A percentile compares a stretch with the other conserved stretches of the same genome.
phyloP scores from a whole-genome alignment of 1,139 yeast genomes.

The Yamadazyma trypodendri region DNA sequence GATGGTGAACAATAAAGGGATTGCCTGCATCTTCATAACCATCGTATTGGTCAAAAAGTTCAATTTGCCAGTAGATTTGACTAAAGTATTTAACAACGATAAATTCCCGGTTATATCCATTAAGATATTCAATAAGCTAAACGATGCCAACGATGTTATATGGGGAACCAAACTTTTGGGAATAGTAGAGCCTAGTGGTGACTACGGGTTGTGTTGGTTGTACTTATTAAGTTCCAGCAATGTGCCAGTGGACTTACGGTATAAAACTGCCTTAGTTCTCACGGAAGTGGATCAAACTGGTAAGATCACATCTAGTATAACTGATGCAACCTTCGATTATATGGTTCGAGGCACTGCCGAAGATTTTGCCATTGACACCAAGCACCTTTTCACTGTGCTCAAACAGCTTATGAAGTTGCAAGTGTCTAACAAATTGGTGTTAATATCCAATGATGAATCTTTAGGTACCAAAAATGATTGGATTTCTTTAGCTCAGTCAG shows the following conservation, averaged over 20 bases:
- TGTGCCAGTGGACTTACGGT: constrained; percentile 33
- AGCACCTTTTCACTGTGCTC: constrained; percentile 41
- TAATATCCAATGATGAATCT: constrained; percentile 52
- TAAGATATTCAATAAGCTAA: constrained; percentile 51
- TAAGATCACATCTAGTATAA: constrained; percentile 5
- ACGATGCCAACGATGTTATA: constrained; percentile 39
- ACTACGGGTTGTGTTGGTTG: constrained; percentile 41
- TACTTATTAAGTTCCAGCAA: constrained; percentile 38
- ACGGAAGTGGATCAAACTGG: background rate
- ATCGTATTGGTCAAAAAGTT: constrained; percentile 18
- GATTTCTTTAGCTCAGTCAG: constrained; percentile 72
- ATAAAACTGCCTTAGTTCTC: constrained; percentile 29
- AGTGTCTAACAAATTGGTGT: constrained; percentile 40
- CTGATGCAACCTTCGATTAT: constrained; percentile 8
- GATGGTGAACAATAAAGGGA: constrained; percentile 46
- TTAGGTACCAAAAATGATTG: constrained; percentile 59
- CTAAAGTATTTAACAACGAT: constrained; percentile 24
- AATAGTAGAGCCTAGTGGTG: constrained; percentile 9
- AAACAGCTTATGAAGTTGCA: constrained; percentile 35
- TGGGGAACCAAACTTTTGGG: constrained; percentile 53
- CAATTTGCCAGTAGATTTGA: constrained; percentile 20
- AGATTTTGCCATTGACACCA: constrained; percentile 17
- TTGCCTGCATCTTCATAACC: constrained; percentile 48
- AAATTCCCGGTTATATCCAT: constrained; percentile 46
- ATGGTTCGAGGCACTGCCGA: constrained; percentile 5